A percentile compares a stretch with the other conserved stretches of the same genome.
These are phyloP conservation scores for Venturia aucupariae DNA, from an alignment of 2,329 filamentous ascomycete species.

Conservation along the genomic window DNA sequence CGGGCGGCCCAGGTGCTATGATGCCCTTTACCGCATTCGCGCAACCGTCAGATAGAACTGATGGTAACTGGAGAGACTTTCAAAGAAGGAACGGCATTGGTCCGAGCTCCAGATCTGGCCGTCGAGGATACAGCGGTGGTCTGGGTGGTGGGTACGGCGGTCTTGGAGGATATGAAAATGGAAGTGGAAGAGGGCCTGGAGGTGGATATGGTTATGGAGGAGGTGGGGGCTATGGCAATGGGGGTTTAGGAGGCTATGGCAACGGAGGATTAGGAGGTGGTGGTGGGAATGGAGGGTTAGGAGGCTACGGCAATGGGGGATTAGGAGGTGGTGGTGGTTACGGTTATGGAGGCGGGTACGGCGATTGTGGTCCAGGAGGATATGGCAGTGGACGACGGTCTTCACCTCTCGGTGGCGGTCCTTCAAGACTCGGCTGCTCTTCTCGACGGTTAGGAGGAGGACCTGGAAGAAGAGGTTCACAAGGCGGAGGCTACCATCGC, in stretches of 20 bases:
- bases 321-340: background rate
- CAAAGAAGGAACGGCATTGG: constrained; percentile 3
- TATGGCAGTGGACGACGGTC: background rate
- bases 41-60: background rate
- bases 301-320: background rate
- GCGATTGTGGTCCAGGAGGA: background rate
- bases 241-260: background rate
- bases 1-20: background rate
- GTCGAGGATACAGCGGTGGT: background rate
- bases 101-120: background rate
- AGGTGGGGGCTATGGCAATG: background rate
- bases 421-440: background rate
- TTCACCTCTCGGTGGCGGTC: background rate
- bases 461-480: background rate
- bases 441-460: background rate
- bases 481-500: background rate
- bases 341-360: background rate
- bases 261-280: background rate
- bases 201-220: background rate
- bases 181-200: background rate
- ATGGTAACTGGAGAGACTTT: constrained; percentile 5
- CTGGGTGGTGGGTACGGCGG: background rate
- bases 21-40: background rate
- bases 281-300: background rate
- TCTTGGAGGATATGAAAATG: background rate